Evolutionary conservation across 2,329 filamentous ascomycete genomes (phyloP).

Genomic region (Teratosphaeria gauchensis): DNA sequence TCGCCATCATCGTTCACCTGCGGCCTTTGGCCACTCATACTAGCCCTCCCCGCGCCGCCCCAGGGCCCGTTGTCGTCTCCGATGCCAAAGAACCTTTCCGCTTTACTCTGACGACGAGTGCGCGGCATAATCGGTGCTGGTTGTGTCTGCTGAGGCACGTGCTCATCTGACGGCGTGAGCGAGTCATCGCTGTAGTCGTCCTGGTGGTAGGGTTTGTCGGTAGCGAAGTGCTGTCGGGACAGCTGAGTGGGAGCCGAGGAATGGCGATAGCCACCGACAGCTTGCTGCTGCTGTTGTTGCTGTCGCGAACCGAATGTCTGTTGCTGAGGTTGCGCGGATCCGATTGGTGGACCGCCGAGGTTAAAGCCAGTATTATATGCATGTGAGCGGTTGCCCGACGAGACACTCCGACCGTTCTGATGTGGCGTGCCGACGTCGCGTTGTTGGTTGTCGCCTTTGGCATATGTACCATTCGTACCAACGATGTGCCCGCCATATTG

Average conservation of each 20-base stretch:
- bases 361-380: constrained; percentile 12
- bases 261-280: neutral
- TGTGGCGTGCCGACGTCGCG: neutral
- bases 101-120: constrained; percentile 20
- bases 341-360: constrained; percentile 16
- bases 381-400: neutral
- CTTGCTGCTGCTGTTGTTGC: neutral
- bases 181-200: constrained; percentile 1
- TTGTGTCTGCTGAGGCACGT: neutral
- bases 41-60: constrained; percentile 4
- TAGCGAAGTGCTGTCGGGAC: neutral
- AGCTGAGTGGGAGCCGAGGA: neutral
- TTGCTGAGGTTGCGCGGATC: neutral
- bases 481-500: neutral
- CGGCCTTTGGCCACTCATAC: neutral
- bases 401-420: neutral
- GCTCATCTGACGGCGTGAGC: neutral
- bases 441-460: neutral
- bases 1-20: constrained; percentile 14
- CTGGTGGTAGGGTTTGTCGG: neutral
- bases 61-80: constrained; percentile 8
- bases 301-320: constrained; percentile 1
- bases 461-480: neutral
- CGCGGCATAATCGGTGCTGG: constrained; percentile 3
- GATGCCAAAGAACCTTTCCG: constrained; percentile 23